These are phyloP conservation scores for Penicillium sp. DNA, from an alignment of 2,329 filamentous ascomycete species.

Conservation along the genomic window DNA sequence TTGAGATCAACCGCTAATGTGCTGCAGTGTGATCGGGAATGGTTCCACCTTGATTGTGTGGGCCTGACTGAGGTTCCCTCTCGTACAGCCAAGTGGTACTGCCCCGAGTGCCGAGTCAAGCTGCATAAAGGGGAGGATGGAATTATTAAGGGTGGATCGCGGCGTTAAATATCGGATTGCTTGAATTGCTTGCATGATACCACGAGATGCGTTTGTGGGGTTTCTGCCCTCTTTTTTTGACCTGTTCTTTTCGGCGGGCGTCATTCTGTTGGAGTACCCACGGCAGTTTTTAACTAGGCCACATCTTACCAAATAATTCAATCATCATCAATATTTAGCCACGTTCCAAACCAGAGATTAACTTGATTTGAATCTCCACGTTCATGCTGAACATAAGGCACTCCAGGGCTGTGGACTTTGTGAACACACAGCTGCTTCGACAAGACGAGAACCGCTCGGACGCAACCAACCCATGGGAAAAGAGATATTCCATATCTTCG, in stretches of 20 bases:
- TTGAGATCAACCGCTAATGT: constrained; percentile 14
- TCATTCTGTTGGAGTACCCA: background rate
- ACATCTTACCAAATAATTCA: no score
- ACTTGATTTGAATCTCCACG: no score
- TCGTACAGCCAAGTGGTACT: constrained; percentile 66
- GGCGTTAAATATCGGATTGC: constrained; percentile 23
- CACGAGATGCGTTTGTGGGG: constrained; percentile 15
- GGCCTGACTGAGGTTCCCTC: constrained; percentile 59
- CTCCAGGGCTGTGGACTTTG: no score
- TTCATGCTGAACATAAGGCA: no score
- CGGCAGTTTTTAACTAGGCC: background rate
- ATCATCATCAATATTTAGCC: no score
- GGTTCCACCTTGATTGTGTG: constrained; percentile 67
- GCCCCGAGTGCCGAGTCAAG: constrained; percentile 60
- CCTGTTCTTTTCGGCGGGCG: background rate
- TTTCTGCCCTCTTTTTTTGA: background rate
- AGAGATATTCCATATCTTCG: no score
- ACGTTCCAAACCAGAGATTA: no score
- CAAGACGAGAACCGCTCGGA: no score
- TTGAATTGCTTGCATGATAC: constrained; percentile 26
- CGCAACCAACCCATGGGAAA: no score
- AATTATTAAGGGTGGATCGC: constrained; percentile 38
- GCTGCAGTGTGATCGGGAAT: constrained; percentile 63
- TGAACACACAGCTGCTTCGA: no score
- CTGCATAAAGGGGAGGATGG: constrained; percentile 45